Conservation (phyloP, 768 basidiomycete genomes). For the Russula olivacea region DNA sequence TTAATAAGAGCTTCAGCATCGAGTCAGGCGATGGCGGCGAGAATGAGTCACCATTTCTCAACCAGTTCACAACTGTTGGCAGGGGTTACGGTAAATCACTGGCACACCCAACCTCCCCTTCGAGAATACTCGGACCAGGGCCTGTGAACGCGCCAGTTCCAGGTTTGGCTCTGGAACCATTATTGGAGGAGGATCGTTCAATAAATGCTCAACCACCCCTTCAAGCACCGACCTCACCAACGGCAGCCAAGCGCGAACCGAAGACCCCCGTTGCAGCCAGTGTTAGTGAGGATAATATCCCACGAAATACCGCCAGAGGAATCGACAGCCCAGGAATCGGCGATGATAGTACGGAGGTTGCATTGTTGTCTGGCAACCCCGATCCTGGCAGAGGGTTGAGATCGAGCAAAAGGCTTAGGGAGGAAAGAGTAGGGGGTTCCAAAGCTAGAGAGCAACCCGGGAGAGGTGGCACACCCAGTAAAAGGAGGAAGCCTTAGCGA, state of each 20-base stretch:
- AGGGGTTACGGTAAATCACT: slow-evolving; percentile 9
- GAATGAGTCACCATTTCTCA: slow-evolving; percentile 10
- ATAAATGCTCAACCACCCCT: not conserved
- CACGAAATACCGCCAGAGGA: not conserved
- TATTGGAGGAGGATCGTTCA: not conserved
- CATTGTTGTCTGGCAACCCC: not conserved
- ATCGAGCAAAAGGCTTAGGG: slow-evolving; percentile 13
- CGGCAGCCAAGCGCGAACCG: not conserved
- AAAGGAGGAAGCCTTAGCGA: slow-evolving; percentile 7
- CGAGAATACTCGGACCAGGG: not conserved
- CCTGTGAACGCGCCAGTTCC: not conserved
- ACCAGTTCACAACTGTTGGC: slow-evolving; percentile 17
- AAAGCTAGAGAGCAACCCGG: not conserved
- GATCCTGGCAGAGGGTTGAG: not conserved
- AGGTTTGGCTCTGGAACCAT: not conserved
- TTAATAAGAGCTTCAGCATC: slow-evolving; percentile 18
- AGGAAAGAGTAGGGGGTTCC: not conserved
- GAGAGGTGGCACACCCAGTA: not conserved
- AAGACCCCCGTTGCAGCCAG: not conserved
- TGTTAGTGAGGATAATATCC: not conserved
- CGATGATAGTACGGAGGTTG: not conserved
- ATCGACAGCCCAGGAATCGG: not conserved
- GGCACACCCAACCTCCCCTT: slow-evolving; percentile 10
- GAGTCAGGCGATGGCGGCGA: slow-evolving; percentile 6
- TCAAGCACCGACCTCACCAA: slow-evolving; percentile 12